Evolutionary conservation across 2,329 filamentous ascomycete genomes (phyloP), one percentile per base, ranked within the genome.

Genomic region (Cryphonectria naterciae): DNA sequence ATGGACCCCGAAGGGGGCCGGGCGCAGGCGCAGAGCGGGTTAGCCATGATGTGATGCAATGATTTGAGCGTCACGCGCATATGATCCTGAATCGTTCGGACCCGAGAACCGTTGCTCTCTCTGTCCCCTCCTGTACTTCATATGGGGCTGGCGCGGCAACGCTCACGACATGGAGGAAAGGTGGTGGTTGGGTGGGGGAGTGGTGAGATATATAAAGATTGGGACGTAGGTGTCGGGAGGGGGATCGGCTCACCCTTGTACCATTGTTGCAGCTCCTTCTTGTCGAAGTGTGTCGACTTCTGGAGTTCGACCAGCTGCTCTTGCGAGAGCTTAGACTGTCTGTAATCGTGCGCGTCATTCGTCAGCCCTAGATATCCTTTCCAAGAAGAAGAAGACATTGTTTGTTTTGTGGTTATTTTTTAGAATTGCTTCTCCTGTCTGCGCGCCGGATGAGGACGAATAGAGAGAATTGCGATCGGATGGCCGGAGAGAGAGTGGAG

Each of bases 201-300:
- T 7, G 58, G 35, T 62, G 17, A 62, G 5, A 41, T 37, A 2
- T 22, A 25, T 43, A 19, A 22, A 63, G 15, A 8, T 10, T 22
- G 60, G 37, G 17, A 11, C 28, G 54, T 58, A 58, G 28, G 54
- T 8, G 17, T 58, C 11, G 13, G 32, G 35, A 58, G 28, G 11
- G 58, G 43, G 7, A 4, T 46, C 7, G 54, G 70, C 89, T 74
- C 83, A 97, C 96, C 96, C 88, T 98, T 98, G 84, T 99, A 98
- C 96, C 96, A 99, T 90, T 98, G 95, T 82, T 99, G 96, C 80
- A 99, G 84, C 84, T 99, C 96, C 87, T 98, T 98, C 91, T 98
- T 98, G 84, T 99, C 96, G 80, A 99, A 99, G 83, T 98, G 94
- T 74, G 96, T 99, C 73, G 94, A 94, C 86, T 94, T 96, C 81